phyloP scores from a whole-genome alignment of 176 grass and related monocot species.

The Triticum urartu region DNA sequence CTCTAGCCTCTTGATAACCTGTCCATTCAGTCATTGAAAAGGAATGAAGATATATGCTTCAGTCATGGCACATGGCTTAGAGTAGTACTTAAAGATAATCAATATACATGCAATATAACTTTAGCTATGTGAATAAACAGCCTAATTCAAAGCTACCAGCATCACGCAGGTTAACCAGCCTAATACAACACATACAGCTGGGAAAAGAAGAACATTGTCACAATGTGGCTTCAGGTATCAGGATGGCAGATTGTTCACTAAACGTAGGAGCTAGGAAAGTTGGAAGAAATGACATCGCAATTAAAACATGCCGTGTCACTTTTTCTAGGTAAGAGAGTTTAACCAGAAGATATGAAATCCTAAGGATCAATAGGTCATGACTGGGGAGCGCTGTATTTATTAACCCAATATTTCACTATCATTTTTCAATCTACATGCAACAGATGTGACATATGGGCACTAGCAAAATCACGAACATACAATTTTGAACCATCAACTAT shows the following conservation, averaged over 20 bases:
- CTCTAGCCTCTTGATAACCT: conserved; percentile 87
- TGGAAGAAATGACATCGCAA: background rate
- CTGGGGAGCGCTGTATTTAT: background rate
- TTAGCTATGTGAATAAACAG: background rate
- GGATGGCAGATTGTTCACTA: background rate
- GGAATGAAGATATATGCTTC: background rate
- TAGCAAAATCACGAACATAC: background rate
- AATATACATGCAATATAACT: background rate
- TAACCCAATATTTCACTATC: background rate
- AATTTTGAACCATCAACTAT: background rate
- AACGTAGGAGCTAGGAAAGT: background rate
- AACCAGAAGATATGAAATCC: background rate
- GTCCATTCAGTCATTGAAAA: conserved; percentile 20
- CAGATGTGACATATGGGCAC: background rate
- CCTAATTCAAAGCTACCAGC: background rate
- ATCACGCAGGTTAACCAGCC: background rate
- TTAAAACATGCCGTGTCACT: background rate
- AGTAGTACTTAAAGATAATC: background rate
- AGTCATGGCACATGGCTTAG: background rate
- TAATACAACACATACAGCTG: background rate
- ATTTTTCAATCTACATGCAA: background rate
- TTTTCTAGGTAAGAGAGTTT: background rate
- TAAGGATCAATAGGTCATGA: background rate
- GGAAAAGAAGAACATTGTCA: background rate
- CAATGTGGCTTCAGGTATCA: background rate